Percentiles rank a stretch among this genome's conserved stretches.
Conservation (phyloP, 805 yeast genomes). For the Sungouiella blattae region DNA sequence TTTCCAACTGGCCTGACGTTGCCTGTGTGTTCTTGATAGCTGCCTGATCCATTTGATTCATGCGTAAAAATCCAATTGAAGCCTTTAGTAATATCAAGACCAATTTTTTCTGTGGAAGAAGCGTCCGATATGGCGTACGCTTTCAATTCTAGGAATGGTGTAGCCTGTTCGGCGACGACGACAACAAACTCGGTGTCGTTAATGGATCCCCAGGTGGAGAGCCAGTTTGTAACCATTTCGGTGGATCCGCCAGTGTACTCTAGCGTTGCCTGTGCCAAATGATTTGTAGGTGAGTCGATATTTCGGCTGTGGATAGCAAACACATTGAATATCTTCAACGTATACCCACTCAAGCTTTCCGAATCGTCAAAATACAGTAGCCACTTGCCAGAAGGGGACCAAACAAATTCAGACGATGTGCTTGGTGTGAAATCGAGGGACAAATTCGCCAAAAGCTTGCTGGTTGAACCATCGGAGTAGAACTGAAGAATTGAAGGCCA, state of each 20-base stretch:
- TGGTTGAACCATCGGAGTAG: conserved; percentile 29
- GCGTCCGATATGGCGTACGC: conserved; percentile 1
- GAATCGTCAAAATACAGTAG: conserved; percentile 22
- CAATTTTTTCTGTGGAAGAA: not conserved
- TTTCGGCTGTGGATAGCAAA: conserved; percentile 20
- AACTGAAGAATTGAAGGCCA: conserved; percentile 23
- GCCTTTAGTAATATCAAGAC: conserved; percentile 1
- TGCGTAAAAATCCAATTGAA: conserved; percentile 2
- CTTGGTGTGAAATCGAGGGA: conserved; percentile 18
- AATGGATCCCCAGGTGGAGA: conserved; percentile 4
- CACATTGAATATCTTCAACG: conserved; percentile 23
- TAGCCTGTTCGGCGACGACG: too few species aligned
- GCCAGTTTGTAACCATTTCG: not conserved
- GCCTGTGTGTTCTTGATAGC: not conserved
- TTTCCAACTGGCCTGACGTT: not conserved
- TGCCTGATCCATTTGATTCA: not conserved
- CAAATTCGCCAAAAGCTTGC: conserved; percentile 21
- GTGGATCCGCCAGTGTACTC: too few species aligned
- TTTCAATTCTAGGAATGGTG: too few species aligned
- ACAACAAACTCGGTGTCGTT: conserved; percentile 4
- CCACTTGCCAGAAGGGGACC: conserved; percentile 38
- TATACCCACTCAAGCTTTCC: conserved; percentile 25
- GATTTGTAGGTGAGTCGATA: conserved; percentile 1
- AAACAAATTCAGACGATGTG: conserved; percentile 14
- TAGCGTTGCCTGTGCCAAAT: conserved; percentile 7